Conservation (phyloP, 2,329 filamentous ascomycete genomes). For the Raffaelea albimanens region DNA sequence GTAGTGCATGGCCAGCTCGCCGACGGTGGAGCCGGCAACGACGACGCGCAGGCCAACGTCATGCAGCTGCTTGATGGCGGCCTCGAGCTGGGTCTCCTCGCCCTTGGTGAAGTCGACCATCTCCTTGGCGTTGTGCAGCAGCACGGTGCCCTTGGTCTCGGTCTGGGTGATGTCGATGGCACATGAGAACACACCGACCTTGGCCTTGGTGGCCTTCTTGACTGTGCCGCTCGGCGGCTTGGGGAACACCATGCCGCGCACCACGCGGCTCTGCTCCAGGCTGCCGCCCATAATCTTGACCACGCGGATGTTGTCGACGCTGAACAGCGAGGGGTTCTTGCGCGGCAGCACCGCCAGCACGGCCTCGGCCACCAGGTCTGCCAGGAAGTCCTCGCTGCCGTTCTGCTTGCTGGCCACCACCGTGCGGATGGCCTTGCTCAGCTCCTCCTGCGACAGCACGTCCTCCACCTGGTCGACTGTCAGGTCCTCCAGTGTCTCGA, state of each 20-base stretch:
- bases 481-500: conserved; percentile 78
- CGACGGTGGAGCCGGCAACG: conserved; percentile 84
- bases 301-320: conserved; percentile 96
- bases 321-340: conserved; percentile 93
- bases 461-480: conserved; percentile 85
- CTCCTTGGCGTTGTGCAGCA: conserved; percentile 94
- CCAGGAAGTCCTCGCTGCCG: conserved; percentile 82
- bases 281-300: conserved; percentile 99
- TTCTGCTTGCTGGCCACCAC: conserved; percentile 96
- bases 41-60: conserved; percentile 90
- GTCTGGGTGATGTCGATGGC: conserved; percentile 93
- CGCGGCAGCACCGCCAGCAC: conserved; percentile 80
- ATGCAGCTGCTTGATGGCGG: conserved; percentile 86
- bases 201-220: conserved; percentile 87
- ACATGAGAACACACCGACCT: conserved; percentile 95
- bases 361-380: conserved; percentile 76
- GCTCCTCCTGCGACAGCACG: conserved; percentile 67
- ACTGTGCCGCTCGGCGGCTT: conserved; percentile 86
- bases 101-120: conserved; percentile 98
- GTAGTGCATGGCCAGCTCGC: conserved; percentile 94
- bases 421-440: conserved; percentile 90
- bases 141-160: conserved; percentile 96
- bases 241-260: conserved; percentile 97
- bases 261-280: conserved; percentile 85
- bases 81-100: conserved; percentile 86